Percentiles rank a stretch among this genome's conserved stretches.
Conservation (phyloP, 495 filamentous ascomycete genomes). For the Podospora australis region DNA sequence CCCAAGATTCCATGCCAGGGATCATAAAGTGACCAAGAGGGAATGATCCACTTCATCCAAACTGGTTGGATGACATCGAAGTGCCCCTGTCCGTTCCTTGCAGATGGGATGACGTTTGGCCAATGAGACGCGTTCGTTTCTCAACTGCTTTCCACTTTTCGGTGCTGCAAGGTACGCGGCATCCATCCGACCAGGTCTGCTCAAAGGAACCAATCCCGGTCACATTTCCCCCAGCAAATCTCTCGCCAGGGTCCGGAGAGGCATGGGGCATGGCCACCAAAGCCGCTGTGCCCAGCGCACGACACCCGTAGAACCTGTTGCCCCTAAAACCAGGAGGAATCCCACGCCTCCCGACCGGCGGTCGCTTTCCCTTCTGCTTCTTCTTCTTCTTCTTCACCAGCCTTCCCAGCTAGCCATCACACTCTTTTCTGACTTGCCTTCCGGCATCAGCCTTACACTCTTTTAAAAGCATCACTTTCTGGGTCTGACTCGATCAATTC, state of each 20-base stretch:
- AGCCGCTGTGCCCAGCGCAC: slow-evolving; percentile 5
- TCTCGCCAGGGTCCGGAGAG: no score
- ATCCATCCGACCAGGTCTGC: slow-evolving; percentile 8
- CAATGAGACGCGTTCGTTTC: slow-evolving; percentile 1
- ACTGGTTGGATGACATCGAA: slow-evolving; percentile 1
- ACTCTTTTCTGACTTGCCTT: slow-evolving; percentile 25
- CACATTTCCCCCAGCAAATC: background rate
- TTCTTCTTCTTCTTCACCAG: slow-evolving; percentile 12
- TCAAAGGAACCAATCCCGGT: background rate
- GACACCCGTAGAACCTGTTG: background rate
- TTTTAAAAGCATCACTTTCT: slow-evolving; percentile 15
- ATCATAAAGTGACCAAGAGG: background rate
- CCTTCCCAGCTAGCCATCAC: slow-evolving; percentile 24
- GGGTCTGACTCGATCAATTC: slow-evolving; percentile 3
- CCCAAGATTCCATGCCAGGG: slow-evolving; percentile 7
- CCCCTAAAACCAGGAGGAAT: slow-evolving; percentile 21
- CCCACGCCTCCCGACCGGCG: slow-evolving; percentile 15
- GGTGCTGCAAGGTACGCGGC: slow-evolving; percentile 15
- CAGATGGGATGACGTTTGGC: slow-evolving; percentile 3
- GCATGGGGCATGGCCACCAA: background rate
- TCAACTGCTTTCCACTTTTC: background rate
- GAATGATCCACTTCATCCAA: background rate
- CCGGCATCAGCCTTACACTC: slow-evolving; percentile 30
- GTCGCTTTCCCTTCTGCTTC: slow-evolving; percentile 15
- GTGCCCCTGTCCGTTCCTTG: slow-evolving; percentile 6